phyloP scores from a whole-genome alignment of 257 asterid species.

The Echites panduratus region DNA sequence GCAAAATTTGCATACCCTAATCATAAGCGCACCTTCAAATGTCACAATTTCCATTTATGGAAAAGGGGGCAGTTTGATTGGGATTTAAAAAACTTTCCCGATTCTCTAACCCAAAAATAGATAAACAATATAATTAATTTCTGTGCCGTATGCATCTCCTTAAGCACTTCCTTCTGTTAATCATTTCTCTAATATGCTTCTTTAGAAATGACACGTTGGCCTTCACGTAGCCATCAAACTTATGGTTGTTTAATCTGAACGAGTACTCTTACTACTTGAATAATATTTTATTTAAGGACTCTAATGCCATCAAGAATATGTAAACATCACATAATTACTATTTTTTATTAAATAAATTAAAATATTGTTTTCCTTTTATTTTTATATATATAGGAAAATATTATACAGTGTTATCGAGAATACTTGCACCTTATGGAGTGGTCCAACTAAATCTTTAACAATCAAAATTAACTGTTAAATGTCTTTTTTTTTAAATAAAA shows the following conservation, averaged over 20 bases:
- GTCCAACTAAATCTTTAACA: too few species aligned
- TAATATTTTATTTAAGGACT: too few species aligned
- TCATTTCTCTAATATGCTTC: conserved; percentile 8
- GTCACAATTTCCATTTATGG: conserved; percentile 5
- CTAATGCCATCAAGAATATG: too few species aligned
- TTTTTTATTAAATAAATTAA: too few species aligned
- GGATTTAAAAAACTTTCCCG: conserved; percentile 5
- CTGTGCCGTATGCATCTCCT: neutral
- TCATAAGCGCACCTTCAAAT: neutral
- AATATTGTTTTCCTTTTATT: too few species aligned
- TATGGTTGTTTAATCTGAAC: neutral
- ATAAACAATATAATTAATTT: neutral
- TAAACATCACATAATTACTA: too few species aligned
- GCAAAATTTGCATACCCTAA: neutral
- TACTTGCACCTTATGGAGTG: too few species aligned
- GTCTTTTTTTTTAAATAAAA: too few species aligned
- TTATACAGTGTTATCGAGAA: too few species aligned
- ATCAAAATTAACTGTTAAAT: too few species aligned
- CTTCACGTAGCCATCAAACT: neutral
- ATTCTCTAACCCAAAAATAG: conserved; percentile 1
- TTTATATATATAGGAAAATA: too few species aligned
- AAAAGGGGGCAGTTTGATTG: neutral
- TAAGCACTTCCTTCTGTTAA: conserved; percentile 4
- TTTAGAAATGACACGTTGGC: conserved; percentile 5
- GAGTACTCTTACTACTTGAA: neutral